Evolutionary conservation across 495 filamentous ascomycete species (phyloP).

Genomic region (Aspergillus kassunensis): DNA sequence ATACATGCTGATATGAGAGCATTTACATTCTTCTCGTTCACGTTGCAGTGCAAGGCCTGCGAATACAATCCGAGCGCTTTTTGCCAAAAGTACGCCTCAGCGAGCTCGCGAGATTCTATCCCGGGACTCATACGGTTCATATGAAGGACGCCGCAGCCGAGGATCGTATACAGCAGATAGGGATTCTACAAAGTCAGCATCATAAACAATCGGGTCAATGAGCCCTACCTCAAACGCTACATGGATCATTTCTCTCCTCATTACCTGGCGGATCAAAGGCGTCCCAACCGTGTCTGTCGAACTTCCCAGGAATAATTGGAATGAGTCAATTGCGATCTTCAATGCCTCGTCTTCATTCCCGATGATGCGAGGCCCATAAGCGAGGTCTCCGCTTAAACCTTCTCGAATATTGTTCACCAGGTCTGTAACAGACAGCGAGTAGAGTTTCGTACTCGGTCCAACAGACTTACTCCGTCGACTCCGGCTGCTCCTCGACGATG

Average conservation of each 20-base stretch:
- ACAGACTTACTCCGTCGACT: background rate
- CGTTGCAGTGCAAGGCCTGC: constrained; percentile 15
- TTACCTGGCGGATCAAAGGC: constrained; percentile 29
- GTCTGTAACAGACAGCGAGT: constrained; percentile 20
- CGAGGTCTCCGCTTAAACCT: constrained; percentile 6
- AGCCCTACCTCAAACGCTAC: constrained; percentile 35
- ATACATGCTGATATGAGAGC: constrained; percentile 39
- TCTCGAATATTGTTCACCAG: constrained; percentile 16
- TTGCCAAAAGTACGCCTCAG: constrained; percentile 41
- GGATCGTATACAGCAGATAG: constrained; percentile 41
- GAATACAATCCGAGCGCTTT: constrained; percentile 34
- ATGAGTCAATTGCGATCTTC: constrained; percentile 21
- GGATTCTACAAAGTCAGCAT: constrained; percentile 24
- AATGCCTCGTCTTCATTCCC: background rate
- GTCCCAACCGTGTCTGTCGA: constrained; percentile 28
- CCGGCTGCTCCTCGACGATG: background rate
- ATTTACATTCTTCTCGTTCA: constrained; percentile 31
- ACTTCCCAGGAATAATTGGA: constrained; percentile 31
- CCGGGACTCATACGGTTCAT: constrained; percentile 29
- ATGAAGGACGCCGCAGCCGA: constrained; percentile 39
- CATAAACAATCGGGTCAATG: background rate
- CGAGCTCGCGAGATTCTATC: constrained; percentile 22
- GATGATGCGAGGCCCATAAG: background rate
- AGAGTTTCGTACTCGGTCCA: constrained; percentile 1
- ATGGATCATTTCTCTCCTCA: constrained; percentile 36